phyloP scores from a whole-genome alignment of 768 basidiomycete species.

The Termitomyces titanicus region DNA sequence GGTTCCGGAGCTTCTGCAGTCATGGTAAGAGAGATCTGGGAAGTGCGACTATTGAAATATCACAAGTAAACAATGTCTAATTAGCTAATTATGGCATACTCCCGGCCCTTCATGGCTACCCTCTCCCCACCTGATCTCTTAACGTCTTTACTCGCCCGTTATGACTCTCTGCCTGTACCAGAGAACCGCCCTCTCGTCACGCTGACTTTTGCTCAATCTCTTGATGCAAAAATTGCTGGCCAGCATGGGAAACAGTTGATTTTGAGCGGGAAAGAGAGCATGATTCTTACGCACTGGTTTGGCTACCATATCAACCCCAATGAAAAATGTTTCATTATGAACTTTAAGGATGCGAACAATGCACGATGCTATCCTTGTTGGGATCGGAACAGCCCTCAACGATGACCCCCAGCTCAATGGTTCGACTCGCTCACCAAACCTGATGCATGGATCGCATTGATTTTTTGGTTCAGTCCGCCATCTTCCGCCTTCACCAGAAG shows the following conservation, averaged over 20 bases:
- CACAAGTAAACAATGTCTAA: slow-evolving; percentile 10
- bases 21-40: slow-evolving; percentile 4
- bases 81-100: slow-evolving; percentile 1
- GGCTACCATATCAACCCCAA: slow-evolving; percentile 13
- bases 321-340: background rate
- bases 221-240: slow-evolving; percentile 88
- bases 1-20: slow-evolving; percentile 7
- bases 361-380: slow-evolving; percentile 92
- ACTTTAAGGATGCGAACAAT: slow-evolving; percentile 75
- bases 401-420: slow-evolving; percentile 96
- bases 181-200: slow-evolving; percentile 59
- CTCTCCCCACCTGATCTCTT: slow-evolving; percentile 23
- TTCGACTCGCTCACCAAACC: slow-evolving; percentile 28
- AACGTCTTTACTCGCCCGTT: slow-evolving; percentile 19
- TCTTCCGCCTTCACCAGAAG: slow-evolving; percentile 40
- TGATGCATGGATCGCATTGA: background rate
- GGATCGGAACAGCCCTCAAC: slow-evolving; percentile 84
- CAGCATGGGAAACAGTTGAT: slow-evolving; percentile 67
- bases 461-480: slow-evolving; percentile 42
- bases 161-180: slow-evolving; percentile 12
- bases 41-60: background rate
- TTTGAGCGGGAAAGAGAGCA: slow-evolving; percentile 82
- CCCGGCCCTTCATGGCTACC: background rate
- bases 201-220: slow-evolving; percentile 80
- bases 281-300: slow-evolving; percentile 94